Conservation (phyloP, 2,329 filamentous ascomycete species). For the Orbilia oligospora region DNA sequence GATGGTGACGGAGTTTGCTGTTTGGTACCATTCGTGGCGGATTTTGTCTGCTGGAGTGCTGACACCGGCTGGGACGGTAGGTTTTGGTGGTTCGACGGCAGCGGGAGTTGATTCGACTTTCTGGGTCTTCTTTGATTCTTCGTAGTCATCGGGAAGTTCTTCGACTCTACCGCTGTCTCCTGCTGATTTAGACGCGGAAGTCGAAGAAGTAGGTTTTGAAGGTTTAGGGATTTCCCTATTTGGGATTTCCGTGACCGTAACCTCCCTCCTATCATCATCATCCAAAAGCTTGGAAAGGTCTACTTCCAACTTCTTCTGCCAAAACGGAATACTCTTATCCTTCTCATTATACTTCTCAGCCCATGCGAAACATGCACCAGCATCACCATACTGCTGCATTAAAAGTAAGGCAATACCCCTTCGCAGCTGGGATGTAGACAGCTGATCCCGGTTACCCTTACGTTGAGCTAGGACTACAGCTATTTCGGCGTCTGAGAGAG, state of each 20-base stretch:
- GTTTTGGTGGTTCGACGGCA: constrained; percentile 59
- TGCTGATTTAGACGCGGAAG: constrained; percentile 21
- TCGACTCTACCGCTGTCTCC: constrained; percentile 54
- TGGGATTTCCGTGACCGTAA: constrained; percentile 63
- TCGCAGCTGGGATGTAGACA: constrained; percentile 75
- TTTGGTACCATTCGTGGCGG: constrained; percentile 79
- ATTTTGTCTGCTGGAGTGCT: constrained; percentile 73
- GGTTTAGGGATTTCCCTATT: constrained; percentile 66
- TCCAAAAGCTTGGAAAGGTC: constrained; percentile 62
- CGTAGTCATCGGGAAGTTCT: constrained; percentile 50
- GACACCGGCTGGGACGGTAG: constrained; percentile 54
- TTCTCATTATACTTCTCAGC: constrained; percentile 71
- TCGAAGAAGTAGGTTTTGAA: constrained; percentile 64
- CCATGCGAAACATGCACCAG: constrained; percentile 71
- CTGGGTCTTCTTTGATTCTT: constrained; percentile 53
- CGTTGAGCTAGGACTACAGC: constrained; percentile 70
- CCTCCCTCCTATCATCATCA: constrained; percentile 63
- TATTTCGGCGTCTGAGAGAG: constrained; percentile 71
- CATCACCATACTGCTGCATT: constrained; percentile 74
- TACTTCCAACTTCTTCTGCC: constrained; percentile 63
- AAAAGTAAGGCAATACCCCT: constrained; percentile 74
- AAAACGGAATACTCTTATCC: constrained; percentile 67
- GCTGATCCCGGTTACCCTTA: constrained; percentile 75
- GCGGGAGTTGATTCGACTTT: constrained; percentile 38
- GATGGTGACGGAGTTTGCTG: constrained; percentile 73